phyloP scores from a whole-genome alignment of 1,284 basidiomycete genomes.

The Polyporus tsugae region DNA sequence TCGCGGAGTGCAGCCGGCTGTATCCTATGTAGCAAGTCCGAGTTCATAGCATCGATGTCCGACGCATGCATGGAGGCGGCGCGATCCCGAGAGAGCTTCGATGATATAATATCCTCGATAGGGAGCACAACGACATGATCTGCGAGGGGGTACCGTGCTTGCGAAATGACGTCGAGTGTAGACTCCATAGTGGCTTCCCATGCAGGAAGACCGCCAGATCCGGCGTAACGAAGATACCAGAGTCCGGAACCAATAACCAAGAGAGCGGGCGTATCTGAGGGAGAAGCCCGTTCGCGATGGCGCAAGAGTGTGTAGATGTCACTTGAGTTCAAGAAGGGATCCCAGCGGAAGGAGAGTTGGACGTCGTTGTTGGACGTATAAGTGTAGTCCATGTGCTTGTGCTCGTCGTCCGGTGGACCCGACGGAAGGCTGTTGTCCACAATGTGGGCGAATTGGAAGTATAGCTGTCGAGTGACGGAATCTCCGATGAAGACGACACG shows the following conservation, averaged over 20 bases:
- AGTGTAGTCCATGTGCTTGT: slow-evolving; percentile 74
- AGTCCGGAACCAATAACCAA: slow-evolving; percentile 86
- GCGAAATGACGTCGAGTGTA: slow-evolving; percentile 60
- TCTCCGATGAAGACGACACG: slow-evolving; percentile 86
- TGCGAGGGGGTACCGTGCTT: slow-evolving; percentile 53
- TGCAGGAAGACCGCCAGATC: slow-evolving; percentile 75
- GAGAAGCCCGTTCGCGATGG: slow-evolving; percentile 20
- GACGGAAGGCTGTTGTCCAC: slow-evolving; percentile 65
- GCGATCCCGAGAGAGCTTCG: slow-evolving; percentile 70
- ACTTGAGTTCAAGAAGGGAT: slow-evolving; percentile 81
- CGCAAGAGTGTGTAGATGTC: slow-evolving; percentile 52
- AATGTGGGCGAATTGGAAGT: slow-evolving; percentile 74
- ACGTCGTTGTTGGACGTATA: slow-evolving; percentile 55
- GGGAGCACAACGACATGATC: slow-evolving; percentile 82
- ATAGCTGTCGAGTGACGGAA: slow-evolving; percentile 82
- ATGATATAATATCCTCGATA: slow-evolving; percentile 68
- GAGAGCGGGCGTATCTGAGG: slow-evolving; percentile 57
- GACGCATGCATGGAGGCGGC: slow-evolving; percentile 72
- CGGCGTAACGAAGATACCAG: slow-evolving; percentile 84
- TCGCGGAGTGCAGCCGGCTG: slow-evolving; percentile 46
- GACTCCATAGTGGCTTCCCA: slow-evolving; percentile 81
- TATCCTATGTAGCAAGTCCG: slow-evolving; percentile 78
- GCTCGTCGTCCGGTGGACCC: slow-evolving; percentile 59
- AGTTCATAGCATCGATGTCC: slow-evolving; percentile 90
- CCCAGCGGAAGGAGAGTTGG: slow-evolving; percentile 79